Conservation (phyloP, 228 moss, liverwort and hornwort species). For the Sphagnum magellanicum region DNA sequence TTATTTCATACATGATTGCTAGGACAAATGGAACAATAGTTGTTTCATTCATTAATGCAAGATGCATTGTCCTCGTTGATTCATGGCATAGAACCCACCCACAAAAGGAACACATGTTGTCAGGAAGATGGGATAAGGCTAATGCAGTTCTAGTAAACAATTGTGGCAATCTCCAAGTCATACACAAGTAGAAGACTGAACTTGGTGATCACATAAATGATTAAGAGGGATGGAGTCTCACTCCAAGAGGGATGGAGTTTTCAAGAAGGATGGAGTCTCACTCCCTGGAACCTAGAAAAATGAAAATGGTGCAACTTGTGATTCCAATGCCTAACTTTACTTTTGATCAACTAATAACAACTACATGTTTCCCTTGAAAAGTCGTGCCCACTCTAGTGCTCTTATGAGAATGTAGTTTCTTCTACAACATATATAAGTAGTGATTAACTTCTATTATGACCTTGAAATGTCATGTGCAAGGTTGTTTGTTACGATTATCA, state of each 20-base stretch:
- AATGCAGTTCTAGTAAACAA: constrained; percentile 77
- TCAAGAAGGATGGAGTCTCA: constrained; percentile 70
- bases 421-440: too few relatives aligned
- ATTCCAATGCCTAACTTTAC: constrained; percentile 83
- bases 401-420: background rate
- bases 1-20: too few relatives aligned
- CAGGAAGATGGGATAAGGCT: constrained; percentile 86
- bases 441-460: too few relatives aligned
- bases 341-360: constrained; percentile 89
- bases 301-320: constrained; percentile 78
- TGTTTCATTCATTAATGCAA: too few relatives aligned
- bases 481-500: too few relatives aligned
- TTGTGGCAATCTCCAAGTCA: constrained; percentile 84
- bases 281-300: constrained; percentile 85
- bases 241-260: constrained; percentile 77
- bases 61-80: constrained; percentile 67
- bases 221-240: constrained; percentile 71
- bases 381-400: constrained; percentile 71
- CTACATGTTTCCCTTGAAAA: constrained; percentile 92
- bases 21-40: too few relatives aligned
- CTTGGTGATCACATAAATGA: constrained; percentile 93
- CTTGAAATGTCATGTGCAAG: too few relatives aligned
- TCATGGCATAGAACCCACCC: constrained; percentile 88
- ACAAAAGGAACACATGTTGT: constrained; percentile 71
- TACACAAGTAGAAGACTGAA: constrained; percentile 89